Conservation (phyloP, 495 filamentous ascomycete genomes). For the Penicillium mononematosum region DNA sequence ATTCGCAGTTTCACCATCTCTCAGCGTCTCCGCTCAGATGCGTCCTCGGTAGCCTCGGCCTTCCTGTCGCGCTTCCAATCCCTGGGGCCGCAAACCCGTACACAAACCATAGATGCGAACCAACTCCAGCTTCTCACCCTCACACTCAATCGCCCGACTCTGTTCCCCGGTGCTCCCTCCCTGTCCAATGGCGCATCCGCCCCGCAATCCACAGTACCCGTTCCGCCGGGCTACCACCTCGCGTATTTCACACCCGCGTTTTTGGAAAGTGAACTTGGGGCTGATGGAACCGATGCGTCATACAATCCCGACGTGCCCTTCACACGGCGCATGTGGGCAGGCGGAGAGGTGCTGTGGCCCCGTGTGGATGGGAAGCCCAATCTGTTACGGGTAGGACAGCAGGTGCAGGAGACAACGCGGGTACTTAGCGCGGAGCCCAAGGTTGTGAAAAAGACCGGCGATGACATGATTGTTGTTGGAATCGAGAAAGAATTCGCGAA, state of each 20-base stretch:
- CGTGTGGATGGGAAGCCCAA: constrained; percentile 37
- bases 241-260: constrained; percentile 68
- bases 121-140: constrained; percentile 56
- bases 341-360: constrained; percentile 59
- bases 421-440: constrained; percentile 54
- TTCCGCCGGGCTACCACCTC: constrained; percentile 69
- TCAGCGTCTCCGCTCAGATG: constrained; percentile 13
- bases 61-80: constrained; percentile 47
- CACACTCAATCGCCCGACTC: constrained; percentile 50
- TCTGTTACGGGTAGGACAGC: constrained; percentile 50
- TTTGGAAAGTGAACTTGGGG: constrained; percentile 51
- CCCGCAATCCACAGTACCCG: constrained; percentile 34
- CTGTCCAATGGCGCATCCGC: constrained; percentile 31
- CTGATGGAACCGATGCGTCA: constrained; percentile 70
- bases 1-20: constrained; percentile 6
- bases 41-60: constrained; percentile 38
- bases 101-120: constrained; percentile 55
- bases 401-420: constrained; percentile 56
- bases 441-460: constrained; percentile 50
- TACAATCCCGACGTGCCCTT: constrained; percentile 67
- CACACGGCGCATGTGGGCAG: constrained; percentile 76
- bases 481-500: constrained; percentile 60
- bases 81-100: constrained; percentile 41
- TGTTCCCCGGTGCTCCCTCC: constrained; percentile 31
- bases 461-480: constrained; percentile 64